phyloP scores from a whole-genome alignment of 257 asterid species.

The Petunia axillaris region DNA sequence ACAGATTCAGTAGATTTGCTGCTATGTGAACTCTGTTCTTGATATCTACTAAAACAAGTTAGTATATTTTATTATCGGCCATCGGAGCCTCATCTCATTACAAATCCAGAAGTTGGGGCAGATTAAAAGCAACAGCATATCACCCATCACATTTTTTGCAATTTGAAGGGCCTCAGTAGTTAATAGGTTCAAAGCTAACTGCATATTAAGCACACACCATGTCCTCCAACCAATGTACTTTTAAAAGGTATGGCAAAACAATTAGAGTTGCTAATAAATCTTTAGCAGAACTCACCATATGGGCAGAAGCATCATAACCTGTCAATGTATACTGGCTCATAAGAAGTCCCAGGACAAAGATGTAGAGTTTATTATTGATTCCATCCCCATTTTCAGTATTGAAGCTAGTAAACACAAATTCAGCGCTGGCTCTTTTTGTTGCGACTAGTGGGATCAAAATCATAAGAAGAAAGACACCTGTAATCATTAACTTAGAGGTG shows the following conservation, averaged over 20 bases:
- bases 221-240: not conserved
- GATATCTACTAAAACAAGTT: not conserved
- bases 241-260: not conserved
- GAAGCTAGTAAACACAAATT: slow-evolving; percentile 85
- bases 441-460: slow-evolving; percentile 83
- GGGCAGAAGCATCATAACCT: slow-evolving; percentile 97
- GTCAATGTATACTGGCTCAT: slow-evolving; percentile 93
- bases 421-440: slow-evolving; percentile 70
- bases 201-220: not conserved
- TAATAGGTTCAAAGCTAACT: not conserved
- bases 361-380: slow-evolving; percentile 61
- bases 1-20: not conserved
- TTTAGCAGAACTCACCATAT: slow-evolving; percentile 67
- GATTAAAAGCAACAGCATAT: not conserved
- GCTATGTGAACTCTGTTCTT: not conserved
- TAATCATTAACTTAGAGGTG: slow-evolving; percentile 16
- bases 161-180: not conserved
- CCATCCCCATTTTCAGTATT: slow-evolving; percentile 79
- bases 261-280: not conserved
- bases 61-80: not conserved
- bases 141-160: not conserved
- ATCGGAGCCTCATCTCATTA: not conserved
- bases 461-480: slow-evolving; percentile 96
- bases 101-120: not conserved
- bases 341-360: slow-evolving; percentile 86